Conservation (phyloP, 2,329 filamentous ascomycete genomes). For the Epichloe sp. region DNA sequence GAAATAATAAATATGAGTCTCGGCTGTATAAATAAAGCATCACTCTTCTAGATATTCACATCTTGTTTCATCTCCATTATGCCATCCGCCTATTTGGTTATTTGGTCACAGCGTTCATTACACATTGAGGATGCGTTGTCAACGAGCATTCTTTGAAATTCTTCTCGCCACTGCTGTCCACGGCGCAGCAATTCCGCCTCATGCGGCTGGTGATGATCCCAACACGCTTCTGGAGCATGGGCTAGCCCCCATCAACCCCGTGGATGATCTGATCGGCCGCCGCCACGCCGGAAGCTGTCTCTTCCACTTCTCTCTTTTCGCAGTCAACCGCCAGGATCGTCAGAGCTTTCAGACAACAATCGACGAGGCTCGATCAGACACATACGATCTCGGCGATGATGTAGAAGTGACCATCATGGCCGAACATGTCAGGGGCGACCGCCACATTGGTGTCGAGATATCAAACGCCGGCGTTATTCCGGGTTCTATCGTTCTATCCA, state of each 20-base stretch:
- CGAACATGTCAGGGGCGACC: not conserved
- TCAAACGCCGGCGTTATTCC: not conserved
- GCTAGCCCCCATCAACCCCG: not conserved
- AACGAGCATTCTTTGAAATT: not conserved
- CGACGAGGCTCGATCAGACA: no score
- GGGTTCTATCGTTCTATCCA: not conserved
- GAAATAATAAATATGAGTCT: no score
- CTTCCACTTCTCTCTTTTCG: not conserved
- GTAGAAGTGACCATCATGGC: not conserved
- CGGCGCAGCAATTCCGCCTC: not conserved
- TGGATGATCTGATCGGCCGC: not conserved
- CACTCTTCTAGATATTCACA: no score
- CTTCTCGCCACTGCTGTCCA: not conserved
- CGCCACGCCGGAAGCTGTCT: not conserved
- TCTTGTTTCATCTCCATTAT: no score
- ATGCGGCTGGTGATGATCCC: not conserved
- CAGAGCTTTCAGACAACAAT: not conserved
- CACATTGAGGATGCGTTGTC: not conserved
- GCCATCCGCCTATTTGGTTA: no score
- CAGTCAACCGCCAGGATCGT: not conserved
- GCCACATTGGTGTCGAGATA: not conserved
- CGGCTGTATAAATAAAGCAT: no score
- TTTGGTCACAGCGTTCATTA: no score
- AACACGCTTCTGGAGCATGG: not conserved
- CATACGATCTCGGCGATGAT: not conserved